A percentile compares a stretch with the other conserved stretches of the same genome.
phyloP scores from a whole-genome alignment of 768 basidiomycete genomes.

The Hypholoma fasciculare region DNA sequence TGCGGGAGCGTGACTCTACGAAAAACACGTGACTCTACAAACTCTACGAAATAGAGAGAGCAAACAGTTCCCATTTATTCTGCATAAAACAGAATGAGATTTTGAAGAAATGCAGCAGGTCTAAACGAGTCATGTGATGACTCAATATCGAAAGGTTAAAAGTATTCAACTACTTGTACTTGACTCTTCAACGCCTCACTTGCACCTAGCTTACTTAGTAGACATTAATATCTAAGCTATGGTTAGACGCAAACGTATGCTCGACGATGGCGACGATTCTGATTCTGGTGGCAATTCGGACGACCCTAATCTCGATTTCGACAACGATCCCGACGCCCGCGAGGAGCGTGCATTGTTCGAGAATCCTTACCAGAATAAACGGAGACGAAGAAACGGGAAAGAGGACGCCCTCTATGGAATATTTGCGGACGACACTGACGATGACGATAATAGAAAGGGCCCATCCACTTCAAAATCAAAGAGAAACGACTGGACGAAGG shows the following conservation, averaged over 20 bases:
- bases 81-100: no score
- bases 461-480: conserved; percentile 26
- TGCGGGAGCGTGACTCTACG: no score
- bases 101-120: no score
- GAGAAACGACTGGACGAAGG: conserved; percentile 71
- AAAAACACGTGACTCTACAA: no score
- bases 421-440: conserved; percentile 72
- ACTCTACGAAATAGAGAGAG: no score
- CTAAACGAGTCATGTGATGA: no score
- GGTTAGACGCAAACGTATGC: conserved; percentile 74
- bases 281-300: conserved; percentile 66
- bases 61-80: no score
- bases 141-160: no score
- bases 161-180: neutral
- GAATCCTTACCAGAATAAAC: conserved; percentile 74
- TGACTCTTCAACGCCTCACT: neutral
- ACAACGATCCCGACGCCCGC: conserved; percentile 60
- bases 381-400: conserved; percentile 61
- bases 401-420: conserved; percentile 79
- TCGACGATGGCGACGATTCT: conserved; percentile 75
- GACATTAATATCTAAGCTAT: conserved; percentile 33
- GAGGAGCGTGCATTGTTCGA: conserved; percentile 78
- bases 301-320: conserved; percentile 42
- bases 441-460: conserved; percentile 36
- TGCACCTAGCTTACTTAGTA: neutral